These are phyloP conservation scores for Stachybotrys chlorohalonatus DNA, from an alignment of 2,329 filamentous ascomycete species.

Conservation along the genomic window DNA sequence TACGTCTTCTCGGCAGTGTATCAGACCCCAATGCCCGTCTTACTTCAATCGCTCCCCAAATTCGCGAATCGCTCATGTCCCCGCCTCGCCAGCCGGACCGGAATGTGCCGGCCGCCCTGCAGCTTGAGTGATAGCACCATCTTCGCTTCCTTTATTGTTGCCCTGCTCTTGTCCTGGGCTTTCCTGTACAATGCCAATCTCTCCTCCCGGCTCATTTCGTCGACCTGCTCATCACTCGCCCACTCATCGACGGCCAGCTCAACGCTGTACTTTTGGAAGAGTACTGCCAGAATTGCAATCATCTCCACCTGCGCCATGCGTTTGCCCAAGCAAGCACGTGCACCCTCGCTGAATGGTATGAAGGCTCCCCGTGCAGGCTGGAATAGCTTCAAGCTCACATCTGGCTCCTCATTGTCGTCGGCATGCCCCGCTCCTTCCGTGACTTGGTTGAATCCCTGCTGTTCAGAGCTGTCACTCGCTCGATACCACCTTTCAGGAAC, in stretches of 20 bases:
- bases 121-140: constrained; percentile 67
- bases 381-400: constrained; percentile 55
- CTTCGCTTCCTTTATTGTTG: constrained; percentile 43
- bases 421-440: constrained; percentile 27
- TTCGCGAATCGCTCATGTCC: constrained; percentile 60
- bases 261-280: constrained; percentile 53
- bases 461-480: constrained; percentile 14
- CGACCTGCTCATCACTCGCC: constrained; percentile 44
- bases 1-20: no score
- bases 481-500: constrained; percentile 65
- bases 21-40: neutral
- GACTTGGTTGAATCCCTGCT: constrained; percentile 4
- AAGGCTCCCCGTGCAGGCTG: constrained; percentile 46
- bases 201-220: constrained; percentile 34
- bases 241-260: constrained; percentile 61
- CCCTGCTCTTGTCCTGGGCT: constrained; percentile 46
- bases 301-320: constrained; percentile 53
- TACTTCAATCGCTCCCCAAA: constrained; percentile 16
- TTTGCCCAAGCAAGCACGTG: constrained; percentile 47
- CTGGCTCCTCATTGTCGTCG: constrained; percentile 49
- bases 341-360: constrained; percentile 49
- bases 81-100: constrained; percentile 58
- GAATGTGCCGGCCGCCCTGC: constrained; percentile 48
- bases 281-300: constrained; percentile 41
- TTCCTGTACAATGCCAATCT: constrained; percentile 48